Conservation (phyloP, 495 filamentous ascomycete species). For the Aspergillus cristatus region DNA sequence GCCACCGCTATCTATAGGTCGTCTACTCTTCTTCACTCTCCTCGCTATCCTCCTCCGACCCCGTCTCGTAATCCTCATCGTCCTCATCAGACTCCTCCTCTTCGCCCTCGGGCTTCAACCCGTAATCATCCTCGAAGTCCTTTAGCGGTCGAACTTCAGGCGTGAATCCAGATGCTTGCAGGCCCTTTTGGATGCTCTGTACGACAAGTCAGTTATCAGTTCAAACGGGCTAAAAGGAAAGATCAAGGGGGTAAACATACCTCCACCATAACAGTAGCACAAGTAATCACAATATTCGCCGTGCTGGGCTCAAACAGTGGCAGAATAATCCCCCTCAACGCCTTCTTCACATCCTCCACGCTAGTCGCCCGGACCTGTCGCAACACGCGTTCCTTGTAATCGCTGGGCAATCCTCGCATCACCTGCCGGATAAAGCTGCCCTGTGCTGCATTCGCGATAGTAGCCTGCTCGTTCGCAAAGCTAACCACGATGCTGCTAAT, state of each 20-base stretch:
- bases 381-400: slow-evolving; percentile 69
- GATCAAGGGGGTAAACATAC: slow-evolving; percentile 36
- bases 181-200: slow-evolving; percentile 61
- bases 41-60: slow-evolving; percentile 15
- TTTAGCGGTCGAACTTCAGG: slow-evolving; percentile 65
- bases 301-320: slow-evolving; percentile 68
- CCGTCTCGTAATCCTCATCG: slow-evolving; percentile 37
- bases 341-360: slow-evolving; percentile 66
- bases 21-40: slow-evolving; percentile 11
- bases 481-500: slow-evolving; percentile 77
- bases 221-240: not conserved
- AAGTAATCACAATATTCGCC: slow-evolving; percentile 82
- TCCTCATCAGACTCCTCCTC: slow-evolving; percentile 59
- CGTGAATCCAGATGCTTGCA: slow-evolving; percentile 67
- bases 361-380: slow-evolving; percentile 65
- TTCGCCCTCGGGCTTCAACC: slow-evolving; percentile 59
- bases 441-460: slow-evolving; percentile 68
- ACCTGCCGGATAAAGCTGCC: slow-evolving; percentile 77
- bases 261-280: slow-evolving; percentile 75
- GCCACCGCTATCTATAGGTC: too few species aligned
- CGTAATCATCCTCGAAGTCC: slow-evolving; percentile 87
- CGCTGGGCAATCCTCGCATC: slow-evolving; percentile 62
- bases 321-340: slow-evolving; percentile 64
- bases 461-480: slow-evolving; percentile 80
- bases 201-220: slow-evolving; percentile 6